Evolutionary conservation across 768 basidiomycete species (phyloP), one percentile per base, ranked within the genome.

Genomic region (Boletus vermiculosoides): DNA sequence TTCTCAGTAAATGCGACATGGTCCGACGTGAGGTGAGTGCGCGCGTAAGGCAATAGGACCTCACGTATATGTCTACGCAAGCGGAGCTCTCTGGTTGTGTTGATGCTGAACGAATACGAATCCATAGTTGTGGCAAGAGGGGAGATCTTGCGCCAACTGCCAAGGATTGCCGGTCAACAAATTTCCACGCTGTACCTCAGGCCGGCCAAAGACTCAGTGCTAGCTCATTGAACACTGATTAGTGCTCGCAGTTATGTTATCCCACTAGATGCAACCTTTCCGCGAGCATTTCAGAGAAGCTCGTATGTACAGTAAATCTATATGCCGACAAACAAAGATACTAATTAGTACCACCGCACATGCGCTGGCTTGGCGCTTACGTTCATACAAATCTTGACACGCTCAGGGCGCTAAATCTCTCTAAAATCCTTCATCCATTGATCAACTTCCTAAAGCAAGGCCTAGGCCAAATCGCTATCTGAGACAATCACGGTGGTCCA

Each of bases 1-100:
- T 72, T 66, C 57, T 81, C 74, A 4, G 86, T 87, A 62, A 79
- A 83, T 15, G 74, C 66, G 44, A 83, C 69, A 64, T 88, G 80
- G 64, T 86, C 77, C 52, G 71, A 79, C 0, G 84, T 80, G 33
- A 85, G 69, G 67, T 89, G 80, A 18, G 66, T 69, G 36, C 75
- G 75, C 8, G 74, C 78, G 62, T 88, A 89, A 41, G 79, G 74
- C 30, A 81, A 71, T 30, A 88, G 75, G 30, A 86, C 67, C 36
- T 77, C 70, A 40, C 77, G 81, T 55, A 88, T 81, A 63, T 87
- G 86, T 45, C 60, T 60, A 36, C 66, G 67, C 60, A 69, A 52
- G 56, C 62, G 68, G 49, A 66, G 57, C 25, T 70, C 67, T 20
- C 37, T 53, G 45, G 56, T 28, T 11, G 63, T 55, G 39, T 67